phyloP scores from a whole-genome alignment of 495 filamentous ascomycete species.

The Daldinia loculata region DNA sequence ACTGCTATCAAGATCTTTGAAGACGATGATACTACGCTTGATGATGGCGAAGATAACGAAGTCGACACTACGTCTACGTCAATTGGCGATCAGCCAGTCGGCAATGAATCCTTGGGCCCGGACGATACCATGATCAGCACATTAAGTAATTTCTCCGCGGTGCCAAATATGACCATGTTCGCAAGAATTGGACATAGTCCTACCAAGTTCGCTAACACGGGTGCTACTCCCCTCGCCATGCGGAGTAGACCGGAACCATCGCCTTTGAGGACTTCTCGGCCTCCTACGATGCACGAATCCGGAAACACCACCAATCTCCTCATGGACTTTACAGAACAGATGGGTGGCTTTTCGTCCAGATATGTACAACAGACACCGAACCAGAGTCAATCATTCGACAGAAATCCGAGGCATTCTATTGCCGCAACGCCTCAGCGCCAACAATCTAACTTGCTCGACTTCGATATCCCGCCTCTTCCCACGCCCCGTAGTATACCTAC shows the following conservation, averaged over 20 bases:
- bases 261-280: conserved; percentile 67
- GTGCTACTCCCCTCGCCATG: conserved; percentile 42
- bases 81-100: conserved; percentile 25
- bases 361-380: conserved; percentile 53
- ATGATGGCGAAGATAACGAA: conserved; percentile 33
- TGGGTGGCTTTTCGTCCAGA: conserved; percentile 57
- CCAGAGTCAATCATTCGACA: conserved; percentile 23
- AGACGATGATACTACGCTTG: conserved; percentile 53
- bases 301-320: conserved; percentile 75
- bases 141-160: conserved; percentile 85
- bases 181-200: conserved; percentile 70
- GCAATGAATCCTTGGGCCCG: conserved; percentile 51
- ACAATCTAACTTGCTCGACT: conserved; percentile 79
- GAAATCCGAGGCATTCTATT: conserved; percentile 15
- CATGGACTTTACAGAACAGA: conserved; percentile 87
- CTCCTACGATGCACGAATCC: conserved; percentile 43
- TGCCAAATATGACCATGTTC: conserved; percentile 89
- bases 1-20: conserved; percentile 63
- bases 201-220: conserved; percentile 51
- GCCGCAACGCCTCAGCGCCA: conserved; percentile 51
- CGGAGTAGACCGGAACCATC: conserved; percentile 43
- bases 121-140: conserved; percentile 77
- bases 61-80: conserved; percentile 41
- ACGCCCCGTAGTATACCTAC: conserved; percentile 91
- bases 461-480: conserved; percentile 87